Evolutionary conservation across 1,284 basidiomycete genomes (phyloP).

Genomic region (Apiotrichum domesticum): DNA sequence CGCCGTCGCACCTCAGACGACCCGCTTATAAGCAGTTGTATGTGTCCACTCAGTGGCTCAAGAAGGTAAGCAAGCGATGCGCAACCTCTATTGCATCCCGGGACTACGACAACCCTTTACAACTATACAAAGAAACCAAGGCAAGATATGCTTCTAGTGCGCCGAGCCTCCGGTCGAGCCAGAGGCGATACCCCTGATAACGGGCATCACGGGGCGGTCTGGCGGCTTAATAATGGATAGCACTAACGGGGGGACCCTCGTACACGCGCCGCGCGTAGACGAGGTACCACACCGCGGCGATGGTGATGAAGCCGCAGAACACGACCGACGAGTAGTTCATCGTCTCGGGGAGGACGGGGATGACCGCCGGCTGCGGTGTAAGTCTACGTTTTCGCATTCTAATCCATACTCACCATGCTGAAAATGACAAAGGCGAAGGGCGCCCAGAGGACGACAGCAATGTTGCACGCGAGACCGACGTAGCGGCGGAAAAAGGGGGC

Average conservation of each 20-base stretch:
- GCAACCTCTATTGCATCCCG: no score
- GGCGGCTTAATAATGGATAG: neutral
- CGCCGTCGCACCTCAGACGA: no score
- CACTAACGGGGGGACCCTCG: constrained; percentile 22
- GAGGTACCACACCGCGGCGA: constrained; percentile 44
- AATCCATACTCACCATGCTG: constrained; percentile 7
- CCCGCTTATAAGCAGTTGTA: no score
- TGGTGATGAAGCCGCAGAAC: constrained; percentile 40
- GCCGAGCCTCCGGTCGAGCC: no score
- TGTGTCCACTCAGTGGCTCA: no score
- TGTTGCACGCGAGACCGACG: constrained; percentile 10
- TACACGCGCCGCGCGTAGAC: constrained; percentile 37
- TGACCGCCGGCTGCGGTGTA: constrained; percentile 33
- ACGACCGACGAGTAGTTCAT: constrained; percentile 49
- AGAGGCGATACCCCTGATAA: no score
- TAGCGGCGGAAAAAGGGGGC: constrained; percentile 6
- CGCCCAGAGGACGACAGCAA: constrained; percentile 14
- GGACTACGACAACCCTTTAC: no score
- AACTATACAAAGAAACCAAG: no score
- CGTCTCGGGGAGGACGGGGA: constrained; percentile 40
- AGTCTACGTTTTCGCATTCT: neutral
- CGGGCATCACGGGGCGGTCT: no score
- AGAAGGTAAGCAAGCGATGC: no score
- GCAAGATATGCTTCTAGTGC: no score
- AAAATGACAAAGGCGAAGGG: constrained; percentile 12